These are phyloP conservation scores for Grigorovia humatica DNA, from an alignment of 805 yeast species.

Conservation along the genomic window DNA sequence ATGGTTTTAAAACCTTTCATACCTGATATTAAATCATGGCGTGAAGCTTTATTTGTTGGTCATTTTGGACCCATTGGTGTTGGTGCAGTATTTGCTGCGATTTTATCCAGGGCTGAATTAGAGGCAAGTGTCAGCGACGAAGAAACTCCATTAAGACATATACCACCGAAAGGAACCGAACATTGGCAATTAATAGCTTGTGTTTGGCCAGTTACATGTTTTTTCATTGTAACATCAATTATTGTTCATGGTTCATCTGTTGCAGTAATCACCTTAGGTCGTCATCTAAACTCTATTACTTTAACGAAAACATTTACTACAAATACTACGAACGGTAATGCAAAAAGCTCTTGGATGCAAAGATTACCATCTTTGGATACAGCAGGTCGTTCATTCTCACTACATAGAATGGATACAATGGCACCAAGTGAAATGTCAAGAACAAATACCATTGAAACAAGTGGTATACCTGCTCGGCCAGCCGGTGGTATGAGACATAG, in stretches of 20 bases:
- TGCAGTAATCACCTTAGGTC: slow-evolving; percentile 66
- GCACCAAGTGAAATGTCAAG: slow-evolving; percentile 14
- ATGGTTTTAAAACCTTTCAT: slow-evolving; percentile 62
- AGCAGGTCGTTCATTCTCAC: slow-evolving; percentile 61
- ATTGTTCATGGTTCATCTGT: slow-evolving; percentile 88
- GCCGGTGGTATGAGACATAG: slow-evolving; percentile 65
- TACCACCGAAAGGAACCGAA: slow-evolving; percentile 39
- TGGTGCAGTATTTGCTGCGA: slow-evolving; percentile 80
- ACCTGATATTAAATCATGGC: slow-evolving; percentile 84
- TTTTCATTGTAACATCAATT: slow-evolving; percentile 71
- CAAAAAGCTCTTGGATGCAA: slow-evolving; percentile 64
- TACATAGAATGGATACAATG: slow-evolving; percentile 69
- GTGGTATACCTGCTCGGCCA: slow-evolving; percentile 56
- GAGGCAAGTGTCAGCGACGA: slow-evolving; percentile 42
- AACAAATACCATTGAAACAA: slow-evolving; percentile 44
- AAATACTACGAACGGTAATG: slow-evolving; percentile 44
- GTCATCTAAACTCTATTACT: slow-evolving; percentile 82
- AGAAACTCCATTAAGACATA: slow-evolving; percentile 44
- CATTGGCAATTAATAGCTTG: slow-evolving; percentile 51
- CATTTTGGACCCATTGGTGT: slow-evolving; percentile 97
- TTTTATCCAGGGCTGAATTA: slow-evolving; percentile 63
- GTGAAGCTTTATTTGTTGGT: slow-evolving; percentile 89
- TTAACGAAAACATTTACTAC: slow-evolving; percentile 85
- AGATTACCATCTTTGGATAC: slow-evolving; percentile 72
- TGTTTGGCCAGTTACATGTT: slow-evolving; percentile 78